phyloP scores from a whole-genome alignment of 2,329 filamentous ascomycete genomes.

The Paraconiothyrium brasiliense region DNA sequence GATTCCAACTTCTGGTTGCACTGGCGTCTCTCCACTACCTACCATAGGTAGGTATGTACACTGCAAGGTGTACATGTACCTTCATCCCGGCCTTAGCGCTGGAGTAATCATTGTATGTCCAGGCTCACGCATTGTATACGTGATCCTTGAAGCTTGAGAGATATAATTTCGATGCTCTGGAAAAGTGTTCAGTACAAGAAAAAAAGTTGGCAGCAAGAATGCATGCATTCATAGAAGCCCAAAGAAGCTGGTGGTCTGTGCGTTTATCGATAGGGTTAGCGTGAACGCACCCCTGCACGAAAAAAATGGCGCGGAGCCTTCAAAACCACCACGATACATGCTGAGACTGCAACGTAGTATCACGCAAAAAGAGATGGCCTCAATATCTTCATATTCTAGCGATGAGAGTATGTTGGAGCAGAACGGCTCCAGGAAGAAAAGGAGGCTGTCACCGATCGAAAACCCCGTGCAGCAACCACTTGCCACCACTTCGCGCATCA shows the following conservation, averaged over 20 bases:
- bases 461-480: slow-evolving; percentile 25
- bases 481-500: slow-evolving; percentile 47
- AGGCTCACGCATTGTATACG: no score
- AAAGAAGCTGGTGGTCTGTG: neutral
- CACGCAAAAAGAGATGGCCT: slow-evolving; percentile 18
- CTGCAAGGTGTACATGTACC: no score
- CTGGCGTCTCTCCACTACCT: no score
- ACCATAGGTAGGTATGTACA: no score
- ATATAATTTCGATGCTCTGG: no score
- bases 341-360: neutral
- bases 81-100: no score
- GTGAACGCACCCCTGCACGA: slow-evolving; percentile 2
- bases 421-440: slow-evolving; percentile 47
- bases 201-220: neutral
- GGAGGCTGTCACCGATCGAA: slow-evolving; percentile 41
- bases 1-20: no score
- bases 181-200: no score
- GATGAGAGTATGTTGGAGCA: slow-evolving; percentile 43
- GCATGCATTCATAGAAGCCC: no score
- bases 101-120: no score
- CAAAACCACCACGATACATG: neutral
- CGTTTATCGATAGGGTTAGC: slow-evolving; percentile 10
- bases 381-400: slow-evolving; percentile 25
- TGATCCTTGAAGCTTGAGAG: no score
- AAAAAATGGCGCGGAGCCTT: slow-evolving; percentile 14